Conservation (phyloP, 306 rosid species). For the Vigna hirtella region DNA sequence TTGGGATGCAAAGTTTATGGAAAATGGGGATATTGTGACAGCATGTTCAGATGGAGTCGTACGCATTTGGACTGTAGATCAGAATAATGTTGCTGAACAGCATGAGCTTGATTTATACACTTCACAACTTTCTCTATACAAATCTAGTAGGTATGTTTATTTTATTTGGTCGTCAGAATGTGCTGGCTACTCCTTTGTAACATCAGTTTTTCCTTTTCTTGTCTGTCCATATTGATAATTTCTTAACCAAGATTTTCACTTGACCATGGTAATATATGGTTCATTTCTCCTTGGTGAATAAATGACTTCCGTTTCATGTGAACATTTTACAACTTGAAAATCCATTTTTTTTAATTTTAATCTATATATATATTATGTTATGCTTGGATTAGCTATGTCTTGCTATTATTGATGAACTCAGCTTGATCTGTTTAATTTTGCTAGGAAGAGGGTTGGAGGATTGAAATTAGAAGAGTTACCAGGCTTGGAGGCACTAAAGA, state of each 20-base stretch:
- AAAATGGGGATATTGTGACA: conserved; percentile 92
- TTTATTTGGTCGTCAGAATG: conserved; percentile 35
- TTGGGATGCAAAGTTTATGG: conserved; percentile 97
- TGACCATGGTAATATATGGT: conserved; percentile 26
- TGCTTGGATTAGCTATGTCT: conserved; percentile 12
- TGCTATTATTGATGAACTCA: conserved; percentile 36
- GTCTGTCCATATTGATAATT: conserved; percentile 35
- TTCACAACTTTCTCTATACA: conserved; percentile 75
- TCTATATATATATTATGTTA: background rate
- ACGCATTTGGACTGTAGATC: conserved; percentile 80
- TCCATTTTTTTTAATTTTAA: conserved; percentile 9
- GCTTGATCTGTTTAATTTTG: conserved; percentile 43
- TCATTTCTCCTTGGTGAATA: conserved; percentile 20
- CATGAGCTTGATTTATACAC: conserved; percentile 72
- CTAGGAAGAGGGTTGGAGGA: conserved; percentile 94
- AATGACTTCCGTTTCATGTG: conserved; percentile 26
- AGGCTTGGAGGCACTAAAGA: conserved; percentile 82
- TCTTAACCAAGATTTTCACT: conserved; percentile 29
- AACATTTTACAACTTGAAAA: conserved; percentile 13
- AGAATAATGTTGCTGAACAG: conserved; percentile 72
- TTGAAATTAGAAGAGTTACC: conserved; percentile 92
- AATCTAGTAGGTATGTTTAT: conserved; percentile 71
- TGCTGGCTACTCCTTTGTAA: background rate
- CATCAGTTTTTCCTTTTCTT: conserved; percentile 36
- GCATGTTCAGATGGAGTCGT: conserved; percentile 94